Conservation (phyloP, 1,139 yeast species). For the Hyphopichia wangnamkhiaoensis region DNA sequence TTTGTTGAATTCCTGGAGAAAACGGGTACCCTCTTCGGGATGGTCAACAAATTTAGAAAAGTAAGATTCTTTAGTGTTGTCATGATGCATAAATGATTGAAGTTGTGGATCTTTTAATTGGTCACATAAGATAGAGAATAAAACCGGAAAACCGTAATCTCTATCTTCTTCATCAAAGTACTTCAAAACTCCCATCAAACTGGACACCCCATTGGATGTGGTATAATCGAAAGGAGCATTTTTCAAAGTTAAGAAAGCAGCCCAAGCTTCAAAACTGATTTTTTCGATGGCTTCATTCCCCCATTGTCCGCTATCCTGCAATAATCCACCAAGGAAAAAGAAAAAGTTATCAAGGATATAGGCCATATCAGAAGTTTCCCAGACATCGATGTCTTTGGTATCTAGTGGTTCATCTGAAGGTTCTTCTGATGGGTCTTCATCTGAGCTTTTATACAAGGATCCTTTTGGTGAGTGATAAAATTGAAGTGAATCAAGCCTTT, state of each 20-base stretch:
- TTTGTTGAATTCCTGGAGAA: constrained; percentile 33
- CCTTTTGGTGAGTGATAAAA: constrained; percentile 48
- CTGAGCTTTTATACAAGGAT: constrained; percentile 38
- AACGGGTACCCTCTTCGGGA: constrained; percentile 29
- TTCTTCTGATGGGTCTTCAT: constrained; percentile 39
- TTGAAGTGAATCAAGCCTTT: constrained; percentile 36
- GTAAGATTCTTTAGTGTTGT: constrained; percentile 19
- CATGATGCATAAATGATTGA: constrained; percentile 19
- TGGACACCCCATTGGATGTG: constrained; percentile 54
- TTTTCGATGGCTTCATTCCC: constrained; percentile 39
- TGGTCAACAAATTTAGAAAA: constrained; percentile 30
- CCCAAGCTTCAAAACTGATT: constrained; percentile 46
- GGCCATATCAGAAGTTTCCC: constrained; percentile 53
- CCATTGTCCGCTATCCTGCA: constrained; percentile 54
- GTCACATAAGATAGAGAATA: constrained; percentile 16
- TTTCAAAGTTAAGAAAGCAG: constrained; percentile 41
- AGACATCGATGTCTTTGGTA: constrained; percentile 40
- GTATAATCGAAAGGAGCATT: constrained; percentile 65
- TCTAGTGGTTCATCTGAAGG: constrained; percentile 26
- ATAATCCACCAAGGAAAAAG: constrained; percentile 46
- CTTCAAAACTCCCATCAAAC: constrained; percentile 54
- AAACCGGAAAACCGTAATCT: constrained; percentile 46
- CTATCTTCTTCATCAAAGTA: constrained; percentile 58
- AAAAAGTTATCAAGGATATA: constrained; percentile 49
- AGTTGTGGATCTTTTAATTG: constrained; percentile 16